Base-by-base conservation (phyloP, 1,139 yeast genomes). In the Sugiyamaella japonica region DNA sequence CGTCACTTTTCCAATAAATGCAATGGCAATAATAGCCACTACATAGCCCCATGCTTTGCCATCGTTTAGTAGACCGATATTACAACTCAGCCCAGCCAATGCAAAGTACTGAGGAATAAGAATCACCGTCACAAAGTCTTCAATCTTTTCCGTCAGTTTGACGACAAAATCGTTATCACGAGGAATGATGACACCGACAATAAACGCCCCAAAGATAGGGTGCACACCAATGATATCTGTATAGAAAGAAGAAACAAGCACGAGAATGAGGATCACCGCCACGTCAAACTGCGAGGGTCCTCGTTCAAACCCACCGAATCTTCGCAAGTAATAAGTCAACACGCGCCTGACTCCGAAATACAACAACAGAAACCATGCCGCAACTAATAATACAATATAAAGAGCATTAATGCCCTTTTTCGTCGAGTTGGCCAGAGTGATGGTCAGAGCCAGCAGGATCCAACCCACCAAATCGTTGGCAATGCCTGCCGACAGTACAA, bases 201-300 rank as follows among this genome's bases (percentile, higher is more conserved):
- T 77, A 66, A 86, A 86, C 0, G 93, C 91, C 40, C 95, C 95
- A 68, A 87, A 87, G 64, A 87, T 86, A 0, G 89, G 84, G 67
- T 85, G 90, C 9, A 86, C 91, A 2, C 95, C 95, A 59, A 86
- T 84, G 55, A 86, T 84, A 67, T 86, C 90, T 1, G 95, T 87
- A 68, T 80, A 85, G 70, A 86, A 87, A 1, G 95, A 81, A 2
- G 91, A 85, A 3, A 79, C 70, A 59, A 86, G 81, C 58, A 83
- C 84, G 59, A 80, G 63, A 13, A 81, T 64, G 49, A 86, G 65
- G 38, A 86, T 81, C 39, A 81, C 65, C 65, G 84, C 72, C 63
- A 85, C 83, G 53, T 84, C 81, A 40, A 79, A 63, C 56, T 86
- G 85, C 1, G 88, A 83, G 2, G 93, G 89, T 3, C 86, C 85